Base-by-base conservation (phyloP, 2,329 filamentous ascomycete species). In the Rhynchosporium graminicola region DNA sequence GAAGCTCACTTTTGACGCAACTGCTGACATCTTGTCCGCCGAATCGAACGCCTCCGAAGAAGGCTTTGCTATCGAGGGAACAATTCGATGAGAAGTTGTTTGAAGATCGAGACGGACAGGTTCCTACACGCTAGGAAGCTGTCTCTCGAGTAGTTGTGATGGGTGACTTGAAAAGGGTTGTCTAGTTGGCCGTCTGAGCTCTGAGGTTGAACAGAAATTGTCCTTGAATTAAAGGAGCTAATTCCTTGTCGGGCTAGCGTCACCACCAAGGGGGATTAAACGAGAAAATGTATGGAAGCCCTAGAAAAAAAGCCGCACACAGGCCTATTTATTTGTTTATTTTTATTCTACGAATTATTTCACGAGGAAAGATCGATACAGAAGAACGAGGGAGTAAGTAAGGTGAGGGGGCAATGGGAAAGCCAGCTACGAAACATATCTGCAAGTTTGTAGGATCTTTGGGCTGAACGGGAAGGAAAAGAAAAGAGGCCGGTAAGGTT, bases 11-110 rank as follows among this genome's bases (percentile, higher is more conserved):
- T 67, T 76, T 62, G 75, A 76, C 61, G 71, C 74, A 66, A 76
- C 72, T 64, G 70, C 70, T 67, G 74, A 71, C 75, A 76, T 76
- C 64, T 69, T 75, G 74, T 70, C 73, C 71, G 69, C 71, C 72
- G 69, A 68, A 64, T 72, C 65, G 68, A 74, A 68, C 69, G 74
- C 74, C 74, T 75, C 72, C 73, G 67, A 74, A 74, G 74, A 74
- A 74, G 73, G 73, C 73, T 65, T 70, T 73, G 69, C 74, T 74
- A 74, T 67, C 72, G 71, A 73, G 70, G 65, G 68, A 68, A 74
- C 73, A 74, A 76, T 74, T 75, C 68, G 73, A 67, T 63, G 57
- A 56, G 59, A 58, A 61, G 55, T 54, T 51, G 43, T 57, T 57
- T 52, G 57, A 63, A 64, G 63, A 69, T 72, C 73, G 72, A 75